Conservation (phyloP, 2,329 filamentous ascomycete species). For the Fusarium albidum region DNA sequence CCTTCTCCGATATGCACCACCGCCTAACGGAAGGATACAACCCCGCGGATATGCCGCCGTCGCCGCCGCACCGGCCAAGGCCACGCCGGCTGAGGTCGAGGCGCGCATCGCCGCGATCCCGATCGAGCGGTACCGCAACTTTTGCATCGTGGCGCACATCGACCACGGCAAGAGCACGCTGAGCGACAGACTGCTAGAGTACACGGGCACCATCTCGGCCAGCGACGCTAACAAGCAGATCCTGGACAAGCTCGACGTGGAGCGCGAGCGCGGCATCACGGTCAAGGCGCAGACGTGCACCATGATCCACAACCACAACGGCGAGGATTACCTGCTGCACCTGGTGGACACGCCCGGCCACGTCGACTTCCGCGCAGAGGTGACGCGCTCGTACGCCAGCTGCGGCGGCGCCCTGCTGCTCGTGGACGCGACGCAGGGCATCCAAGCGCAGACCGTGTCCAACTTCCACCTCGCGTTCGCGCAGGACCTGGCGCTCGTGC, state of each 20-base stretch:
- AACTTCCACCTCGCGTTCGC: slow-evolving; percentile 99
- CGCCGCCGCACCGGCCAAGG: slow-evolving; percentile 37
- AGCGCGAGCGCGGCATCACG: slow-evolving; percentile 94
- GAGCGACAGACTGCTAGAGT: slow-evolving; percentile 88
- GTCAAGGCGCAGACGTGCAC: slow-evolving; percentile 99
- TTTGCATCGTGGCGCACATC: slow-evolving; percentile 98
- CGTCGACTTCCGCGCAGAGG: slow-evolving; percentile 96
- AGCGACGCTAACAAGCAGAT: slow-evolving; percentile 91
- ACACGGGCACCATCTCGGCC: slow-evolving; percentile 89
- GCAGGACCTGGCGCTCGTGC: slow-evolving; percentile 85
- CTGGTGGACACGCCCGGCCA: slow-evolving; percentile 97
- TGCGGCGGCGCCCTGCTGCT: slow-evolving; percentile 92
- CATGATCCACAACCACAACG: slow-evolving; percentile 92
- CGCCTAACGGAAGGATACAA: too few relatives aligned
- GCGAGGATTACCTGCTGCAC: slow-evolving; percentile 90
- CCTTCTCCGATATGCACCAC: too few relatives aligned
- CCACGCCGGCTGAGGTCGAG: slow-evolving; percentile 46
- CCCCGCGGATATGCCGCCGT: too few relatives aligned
- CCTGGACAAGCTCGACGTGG: slow-evolving; percentile 95
- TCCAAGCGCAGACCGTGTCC: slow-evolving; percentile 97
- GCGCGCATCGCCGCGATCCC: slow-evolving; percentile 76
- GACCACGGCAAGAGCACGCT: slow-evolving; percentile 99
- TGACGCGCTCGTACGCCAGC: slow-evolving; percentile 93
- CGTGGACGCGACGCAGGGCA: slow-evolving; percentile 94
- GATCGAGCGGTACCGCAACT: slow-evolving; percentile 86